Base-by-base conservation (phyloP, 495 filamentous ascomycete species). In the Penicillium lividum region DNA sequence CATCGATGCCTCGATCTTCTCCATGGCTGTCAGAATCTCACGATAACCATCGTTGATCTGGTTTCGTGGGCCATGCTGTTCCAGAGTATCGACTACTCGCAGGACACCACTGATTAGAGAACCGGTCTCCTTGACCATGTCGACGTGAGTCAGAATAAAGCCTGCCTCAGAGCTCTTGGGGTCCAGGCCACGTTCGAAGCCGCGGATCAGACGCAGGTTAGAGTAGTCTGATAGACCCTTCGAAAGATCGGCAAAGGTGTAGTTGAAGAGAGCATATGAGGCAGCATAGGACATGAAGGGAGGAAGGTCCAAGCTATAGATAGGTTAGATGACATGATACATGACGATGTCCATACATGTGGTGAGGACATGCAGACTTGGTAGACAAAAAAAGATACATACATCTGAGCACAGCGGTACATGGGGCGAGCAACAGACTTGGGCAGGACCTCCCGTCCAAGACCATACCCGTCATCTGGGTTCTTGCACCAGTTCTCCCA, bases 241-340 rank as follows among this genome's bases (percentile, higher is more conserved):
- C 15, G 79, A 66, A 15, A 87, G 86, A 54, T 92, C 80, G 28
- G 80, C 74, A 13, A 94, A 79, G 25, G 82, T 82, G 71, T 94
- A 96, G 77, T 97, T 97, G 83, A 87, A 96, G 47, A 96, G 84
- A 45, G 90, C 89, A 73, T 96, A 96, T 3, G 89, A 89, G 25
- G 91, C 92, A 11, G 92, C 92, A 72, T 96, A 96, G 64, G 93
- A 91, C 91, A 97, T 93, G 80, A 95, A 97, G 7, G 92, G 90
- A n/a, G 77, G 77, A 0, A 80, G 64, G 54, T 79, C 70, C 65
- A 80, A 54, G 28, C 77, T 79, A 57, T 22, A 25, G 38, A 4
- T 4, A 29, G 18, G 46, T 64, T 45, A 60, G 57, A 11, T 28
- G 15, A 13, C 5, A 40, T 27, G 50, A 47, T 43, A 25, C 30